These are phyloP conservation scores for Chaetomiaceae sp. DNA, from an alignment of 2,329 filamentous ascomycete species.

Conservation along the genomic window DNA sequence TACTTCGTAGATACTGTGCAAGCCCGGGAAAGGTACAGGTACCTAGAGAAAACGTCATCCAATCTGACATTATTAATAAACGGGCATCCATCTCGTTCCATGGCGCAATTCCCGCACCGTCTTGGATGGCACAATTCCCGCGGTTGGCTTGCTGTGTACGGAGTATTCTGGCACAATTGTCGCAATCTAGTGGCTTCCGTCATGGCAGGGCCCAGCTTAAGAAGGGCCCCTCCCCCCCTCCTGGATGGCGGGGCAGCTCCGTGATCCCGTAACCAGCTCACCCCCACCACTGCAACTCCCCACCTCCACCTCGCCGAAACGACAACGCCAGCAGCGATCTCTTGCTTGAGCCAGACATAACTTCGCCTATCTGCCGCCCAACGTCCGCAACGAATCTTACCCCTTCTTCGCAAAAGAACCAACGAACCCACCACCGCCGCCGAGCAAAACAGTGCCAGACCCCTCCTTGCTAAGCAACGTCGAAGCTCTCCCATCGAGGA, in stretches of 20 bases:
- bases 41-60: neutral
- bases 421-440: too few species aligned
- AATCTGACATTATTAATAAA: conserved; percentile 6
- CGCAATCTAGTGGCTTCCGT: conserved; percentile 12
- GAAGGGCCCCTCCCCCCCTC: conserved; percentile 4
- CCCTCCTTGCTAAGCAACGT: too few species aligned
- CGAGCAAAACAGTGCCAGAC: too few species aligned
- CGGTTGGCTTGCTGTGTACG: neutral
- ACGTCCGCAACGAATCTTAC: neutral
- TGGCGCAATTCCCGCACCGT: neutral
- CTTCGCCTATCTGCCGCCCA: neutral
- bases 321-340: neutral
- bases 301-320: neutral
- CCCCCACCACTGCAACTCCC: neutral
- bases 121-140: neutral
- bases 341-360: too few species aligned
- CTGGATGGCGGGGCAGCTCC: conserved; percentile 5
- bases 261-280: conserved; percentile 3
- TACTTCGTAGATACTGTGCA: too few species aligned
- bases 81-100: neutral
- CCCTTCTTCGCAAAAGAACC: too few species aligned
- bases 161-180: neutral
- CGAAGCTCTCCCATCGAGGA: too few species aligned
- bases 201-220: neutral
- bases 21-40: too few species aligned